Percentiles rank a stretch among this genome's conserved stretches.
Evolutionary conservation across 2,329 filamentous ascomycete genomes (phyloP).

Genomic region (Ilyonectria sp.): DNA sequence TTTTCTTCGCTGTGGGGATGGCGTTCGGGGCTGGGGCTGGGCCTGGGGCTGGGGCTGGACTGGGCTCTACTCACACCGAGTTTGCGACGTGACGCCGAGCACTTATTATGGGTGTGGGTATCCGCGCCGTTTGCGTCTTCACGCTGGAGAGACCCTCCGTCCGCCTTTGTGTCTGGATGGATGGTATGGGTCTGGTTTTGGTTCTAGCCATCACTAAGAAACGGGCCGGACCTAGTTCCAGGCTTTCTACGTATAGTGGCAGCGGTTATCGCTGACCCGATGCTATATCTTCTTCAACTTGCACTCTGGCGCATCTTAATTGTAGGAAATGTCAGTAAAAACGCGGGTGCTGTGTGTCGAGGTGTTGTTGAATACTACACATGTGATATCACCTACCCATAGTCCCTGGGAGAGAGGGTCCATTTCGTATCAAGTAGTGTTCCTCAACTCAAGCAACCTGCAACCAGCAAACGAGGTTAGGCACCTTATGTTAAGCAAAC

Average conservation of each 20-base stretch:
- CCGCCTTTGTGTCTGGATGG: neutral
- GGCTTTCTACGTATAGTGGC: neutral
- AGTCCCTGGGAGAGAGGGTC: neutral
- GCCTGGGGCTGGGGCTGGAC: neutral
- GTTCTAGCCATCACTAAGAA: slow-evolving; percentile 4
- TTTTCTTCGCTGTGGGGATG: slow-evolving; percentile 14
- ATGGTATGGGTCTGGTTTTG: slow-evolving; percentile 1
- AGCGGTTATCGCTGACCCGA: neutral
- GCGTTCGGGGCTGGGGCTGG: neutral
- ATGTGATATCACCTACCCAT: neutral
- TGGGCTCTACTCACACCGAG: neutral
- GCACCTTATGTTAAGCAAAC: neutral
- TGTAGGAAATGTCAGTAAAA: neutral
- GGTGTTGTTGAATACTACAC: neutral
- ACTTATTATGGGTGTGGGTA: slow-evolving; percentile 1
- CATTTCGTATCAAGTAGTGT: neutral
- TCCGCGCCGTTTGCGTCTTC: slow-evolving; percentile 2
- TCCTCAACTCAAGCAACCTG: neutral
- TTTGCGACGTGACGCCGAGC: neutral
- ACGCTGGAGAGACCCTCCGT: too few relatives aligned
- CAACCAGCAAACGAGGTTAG: neutral
- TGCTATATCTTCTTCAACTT: neutral
- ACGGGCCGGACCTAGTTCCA: slow-evolving; percentile 6
- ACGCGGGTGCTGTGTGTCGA: neutral
- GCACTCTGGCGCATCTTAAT: neutral